Percentiles rank a stretch among this genome's conserved stretches.
Evolutionary conservation across 352 stramenopile species (phyloP).

Genomic region (Phytopythium cucurbitacearum): DNA sequence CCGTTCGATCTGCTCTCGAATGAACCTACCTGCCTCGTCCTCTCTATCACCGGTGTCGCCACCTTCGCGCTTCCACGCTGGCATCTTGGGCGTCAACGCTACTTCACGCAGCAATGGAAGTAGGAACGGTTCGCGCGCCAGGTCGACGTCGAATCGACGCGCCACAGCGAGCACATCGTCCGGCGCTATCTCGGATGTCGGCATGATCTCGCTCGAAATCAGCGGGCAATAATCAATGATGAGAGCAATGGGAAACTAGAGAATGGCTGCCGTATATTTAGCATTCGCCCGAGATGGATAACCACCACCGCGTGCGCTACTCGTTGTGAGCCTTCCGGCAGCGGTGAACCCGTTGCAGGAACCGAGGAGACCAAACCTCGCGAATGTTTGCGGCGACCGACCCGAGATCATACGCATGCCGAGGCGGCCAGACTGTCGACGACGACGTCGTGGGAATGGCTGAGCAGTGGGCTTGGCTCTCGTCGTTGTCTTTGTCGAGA

Average conservation of each 20-base stretch:
- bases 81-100: constrained; percentile 36
- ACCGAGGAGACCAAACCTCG: constrained; percentile 29
- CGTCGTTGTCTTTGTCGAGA: neutral
- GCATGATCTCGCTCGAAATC: neutral
- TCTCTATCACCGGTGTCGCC: constrained; percentile 13
- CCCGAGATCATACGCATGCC: constrained; percentile 15
- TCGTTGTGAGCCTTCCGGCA: constrained; percentile 2
- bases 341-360: constrained; percentile 9
- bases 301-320: neutral
- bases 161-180: constrained; percentile 46
- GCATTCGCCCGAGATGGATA: neutral
- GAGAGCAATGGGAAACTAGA: too few relatives aligned
- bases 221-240: neutral
- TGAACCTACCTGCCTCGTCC: constrained; percentile 24
- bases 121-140: constrained; percentile 42
- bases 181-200: constrained; percentile 18
- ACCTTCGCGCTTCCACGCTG: constrained; percentile 15
- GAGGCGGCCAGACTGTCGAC: neutral
- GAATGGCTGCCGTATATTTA: too few relatives aligned
- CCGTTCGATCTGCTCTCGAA: constrained; percentile 42
- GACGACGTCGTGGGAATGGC: neutral
- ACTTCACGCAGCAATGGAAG: constrained; percentile 47
- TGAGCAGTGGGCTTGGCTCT: too few relatives aligned
- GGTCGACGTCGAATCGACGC: constrained; percentile 32
- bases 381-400: constrained; percentile 16